Evolutionary conservation across 495 filamentous ascomycete genomes (phyloP).

Genomic region (Aspergillus olivimuriae): DNA sequence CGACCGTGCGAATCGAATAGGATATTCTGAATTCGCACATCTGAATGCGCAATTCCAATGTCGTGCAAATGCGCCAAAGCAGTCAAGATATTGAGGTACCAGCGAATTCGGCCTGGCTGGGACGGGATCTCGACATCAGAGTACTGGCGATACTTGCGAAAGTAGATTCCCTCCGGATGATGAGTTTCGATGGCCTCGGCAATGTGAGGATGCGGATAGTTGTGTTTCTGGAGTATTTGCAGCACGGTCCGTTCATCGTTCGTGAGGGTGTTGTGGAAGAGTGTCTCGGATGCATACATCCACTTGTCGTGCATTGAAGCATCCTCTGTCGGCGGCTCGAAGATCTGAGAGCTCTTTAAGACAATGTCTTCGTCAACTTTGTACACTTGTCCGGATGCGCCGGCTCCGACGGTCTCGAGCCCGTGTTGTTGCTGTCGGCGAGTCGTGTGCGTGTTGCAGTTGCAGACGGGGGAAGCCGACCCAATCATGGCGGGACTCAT

Average conservation of each 20-base stretch:
- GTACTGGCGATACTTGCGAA: conserved; percentile 15
- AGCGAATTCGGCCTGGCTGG: conserved; percentile 10
- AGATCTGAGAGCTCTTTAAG: background rate
- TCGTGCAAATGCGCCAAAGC: conserved; percentile 15
- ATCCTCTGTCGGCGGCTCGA: background rate
- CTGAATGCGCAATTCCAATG: conserved; percentile 13
- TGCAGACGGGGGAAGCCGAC: background rate
- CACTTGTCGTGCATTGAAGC: background rate
- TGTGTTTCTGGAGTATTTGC: background rate
- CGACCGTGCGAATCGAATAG: background rate
- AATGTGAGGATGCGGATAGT: background rate
- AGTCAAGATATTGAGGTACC: conserved; percentile 13
- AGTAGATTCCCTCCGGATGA: conserved; percentile 16
- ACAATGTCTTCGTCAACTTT: background rate
- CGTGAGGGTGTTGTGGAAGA: background rate
- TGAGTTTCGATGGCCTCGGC: conserved; percentile 13
- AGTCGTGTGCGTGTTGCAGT: background rate
- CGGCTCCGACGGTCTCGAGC: background rate
- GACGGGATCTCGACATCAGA: conserved; percentile 6
- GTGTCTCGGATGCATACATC: background rate
- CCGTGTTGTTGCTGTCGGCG: background rate
- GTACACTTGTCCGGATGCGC: conserved; percentile 1
- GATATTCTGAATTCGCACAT: conserved; percentile 16
- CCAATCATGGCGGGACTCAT: no score
- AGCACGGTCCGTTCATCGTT: background rate